Evolutionary conservation across 2,329 filamentous ascomycete species (phyloP), one percentile per base, ranked within the genome.

Genomic region (Alternaria rosae): DNA sequence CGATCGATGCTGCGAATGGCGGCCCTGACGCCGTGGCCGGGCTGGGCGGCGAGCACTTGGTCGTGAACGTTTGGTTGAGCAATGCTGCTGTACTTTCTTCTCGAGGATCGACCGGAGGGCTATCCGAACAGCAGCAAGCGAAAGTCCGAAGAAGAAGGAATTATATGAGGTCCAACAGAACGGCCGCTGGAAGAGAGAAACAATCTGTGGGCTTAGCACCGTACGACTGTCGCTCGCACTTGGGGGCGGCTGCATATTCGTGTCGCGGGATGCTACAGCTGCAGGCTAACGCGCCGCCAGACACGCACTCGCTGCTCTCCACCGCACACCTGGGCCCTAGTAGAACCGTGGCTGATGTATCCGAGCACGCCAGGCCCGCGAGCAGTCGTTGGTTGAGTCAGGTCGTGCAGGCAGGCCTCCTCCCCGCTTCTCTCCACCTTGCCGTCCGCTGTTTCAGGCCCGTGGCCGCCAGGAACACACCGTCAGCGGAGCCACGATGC

Each of bases 381-480:
- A 58, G 51, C 62, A 68, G 68, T 35, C 58, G 47, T 38, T 38
- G 47, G 47, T 51, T 51, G 47, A 51, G 47, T 51, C 47, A 38
- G 47, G 20, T 51, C 5, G 47, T 61, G 63, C 69, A 59, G 45
- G 51, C 45, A 23, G 52, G 44, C 52, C 54, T 52, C 50, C 62
- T 62, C 65, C 61, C 66, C 63, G 68, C 68, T 64, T 35, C 58
- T 64, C 64, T 62, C 66, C 63, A 63, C 62, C 60, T 60, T 59
- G 60, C 62, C 63, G 61, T 64, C 70, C 66, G 65, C 64, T 61
- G 70, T 73, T 75, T 75, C 73, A 74, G 65, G 64, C 51, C 59
- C 50, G 53, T 32, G 58, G 61, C 59, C 61, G 59, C 54, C 61
- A 68, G 58, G 63, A 50, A 66, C 67, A 67, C 45, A 54, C 60